Evolutionary conservation across 768 basidiomycete genomes (phyloP).

Genomic region (Clathrus columnatus): DNA sequence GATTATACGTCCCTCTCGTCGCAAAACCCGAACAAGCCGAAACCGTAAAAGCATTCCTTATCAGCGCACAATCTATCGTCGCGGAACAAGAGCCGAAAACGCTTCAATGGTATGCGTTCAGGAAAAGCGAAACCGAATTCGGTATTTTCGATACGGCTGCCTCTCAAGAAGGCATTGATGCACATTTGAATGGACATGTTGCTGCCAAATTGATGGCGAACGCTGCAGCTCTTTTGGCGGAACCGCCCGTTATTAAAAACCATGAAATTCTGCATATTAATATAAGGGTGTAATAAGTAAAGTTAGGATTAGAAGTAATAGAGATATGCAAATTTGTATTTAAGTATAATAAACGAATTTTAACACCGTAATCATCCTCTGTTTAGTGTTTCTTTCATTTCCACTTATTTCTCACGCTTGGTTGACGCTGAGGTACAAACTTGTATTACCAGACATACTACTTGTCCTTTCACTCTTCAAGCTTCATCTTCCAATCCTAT

Average conservation of each 20-base stretch:
- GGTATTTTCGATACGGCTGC: conserved; percentile 32
- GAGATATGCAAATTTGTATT: no score
- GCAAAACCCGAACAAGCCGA: conserved; percentile 30
- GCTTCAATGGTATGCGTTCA: conserved; percentile 31
- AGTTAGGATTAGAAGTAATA: not conserved
- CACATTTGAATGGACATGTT: conserved; percentile 28
- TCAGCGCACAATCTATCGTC: conserved; percentile 26
- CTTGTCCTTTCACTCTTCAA: no score
- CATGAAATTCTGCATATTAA: conserved; percentile 29
- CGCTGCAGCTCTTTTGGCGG: conserved; percentile 24
- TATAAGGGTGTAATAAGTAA: conserved; percentile 13
- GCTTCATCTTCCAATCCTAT: no score
- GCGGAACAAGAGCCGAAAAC: conserved; percentile 26
- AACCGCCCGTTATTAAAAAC: conserved; percentile 24
- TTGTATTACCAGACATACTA: no score
- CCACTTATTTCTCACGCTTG: no score
- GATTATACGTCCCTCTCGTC: conserved; percentile 27
- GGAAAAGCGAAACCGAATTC: conserved; percentile 30
- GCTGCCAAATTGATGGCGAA: conserved; percentile 27
- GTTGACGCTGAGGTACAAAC: no score
- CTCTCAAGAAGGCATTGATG: conserved; percentile 23
- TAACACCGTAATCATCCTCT: no score
- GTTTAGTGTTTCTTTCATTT: no score
- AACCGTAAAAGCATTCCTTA: conserved; percentile 27
- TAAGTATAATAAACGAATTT: no score